Conservation (phyloP, 2,329 filamentous ascomycete species). For the Colletotrichum ledebouriae region DNA sequence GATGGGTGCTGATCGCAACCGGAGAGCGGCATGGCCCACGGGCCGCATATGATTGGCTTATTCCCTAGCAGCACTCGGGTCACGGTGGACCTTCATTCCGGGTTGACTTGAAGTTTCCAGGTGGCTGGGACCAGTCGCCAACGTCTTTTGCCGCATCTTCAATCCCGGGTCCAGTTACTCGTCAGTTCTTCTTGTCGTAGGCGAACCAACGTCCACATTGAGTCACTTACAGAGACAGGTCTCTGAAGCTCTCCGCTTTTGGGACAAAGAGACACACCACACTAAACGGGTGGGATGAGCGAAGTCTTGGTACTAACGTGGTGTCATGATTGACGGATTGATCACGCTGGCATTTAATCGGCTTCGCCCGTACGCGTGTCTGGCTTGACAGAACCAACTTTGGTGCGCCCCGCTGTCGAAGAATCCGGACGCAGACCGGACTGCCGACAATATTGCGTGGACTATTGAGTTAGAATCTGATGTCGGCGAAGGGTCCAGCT, state of each 20-base stretch:
- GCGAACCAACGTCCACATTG: conserved; percentile 7
- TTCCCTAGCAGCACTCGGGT: neutral
- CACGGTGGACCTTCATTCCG: conserved; percentile 21
- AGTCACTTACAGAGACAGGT: conserved; percentile 1
- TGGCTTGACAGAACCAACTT: conserved; percentile 17
- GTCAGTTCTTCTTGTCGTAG: neutral
- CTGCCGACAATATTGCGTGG: conserved; percentile 11
- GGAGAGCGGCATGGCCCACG: neutral
- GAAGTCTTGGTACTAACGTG: conserved; percentile 30
- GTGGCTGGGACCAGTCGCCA: conserved; percentile 33
- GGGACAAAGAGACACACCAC: conserved; percentile 12
- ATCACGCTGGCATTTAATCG: conserved; percentile 31
- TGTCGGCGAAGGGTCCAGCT: conserved; percentile 9
- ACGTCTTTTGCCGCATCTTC: conserved; percentile 11
- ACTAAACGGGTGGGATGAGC: neutral
- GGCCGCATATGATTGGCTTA: conserved; percentile 16
- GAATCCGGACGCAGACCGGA: conserved; percentile 12
- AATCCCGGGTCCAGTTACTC: neutral
- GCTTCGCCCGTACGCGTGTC: conserved; percentile 24
- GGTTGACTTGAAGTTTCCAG: conserved; percentile 29
- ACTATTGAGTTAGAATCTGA: conserved; percentile 12
- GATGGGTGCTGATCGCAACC: conserved; percentile 1
- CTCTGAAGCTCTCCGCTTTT: neutral
- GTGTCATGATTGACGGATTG: conserved; percentile 27
- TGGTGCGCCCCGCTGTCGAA: conserved; percentile 26